Percentiles rank a stretch among this genome's conserved stretches.
Conservation (phyloP, 1,284 basidiomycete genomes). For the Ceratobasidium sp. region DNA sequence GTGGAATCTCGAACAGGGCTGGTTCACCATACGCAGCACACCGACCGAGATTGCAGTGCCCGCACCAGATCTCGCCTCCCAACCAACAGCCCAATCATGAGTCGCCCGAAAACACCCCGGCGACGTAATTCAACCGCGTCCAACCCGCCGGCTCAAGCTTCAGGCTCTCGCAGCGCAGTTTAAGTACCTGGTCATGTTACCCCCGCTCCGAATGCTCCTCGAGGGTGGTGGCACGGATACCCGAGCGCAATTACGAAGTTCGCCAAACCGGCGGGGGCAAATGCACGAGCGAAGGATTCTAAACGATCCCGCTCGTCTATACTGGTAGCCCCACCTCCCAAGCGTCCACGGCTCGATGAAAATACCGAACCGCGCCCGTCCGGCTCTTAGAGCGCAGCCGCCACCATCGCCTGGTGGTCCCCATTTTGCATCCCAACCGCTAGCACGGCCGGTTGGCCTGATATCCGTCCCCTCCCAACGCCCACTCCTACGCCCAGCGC, state of each 20-base stretch:
- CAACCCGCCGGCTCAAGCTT: background rate
- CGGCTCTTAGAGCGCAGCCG: background rate
- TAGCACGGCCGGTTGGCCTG: background rate
- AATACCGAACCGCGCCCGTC: background rate
- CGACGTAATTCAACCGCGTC: background rate
- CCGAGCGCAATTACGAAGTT: slow-evolving; percentile 4
- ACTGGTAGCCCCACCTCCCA: background rate
- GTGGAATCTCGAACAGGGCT: background rate
- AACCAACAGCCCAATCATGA: background rate
- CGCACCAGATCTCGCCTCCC: background rate
- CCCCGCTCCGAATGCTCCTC: background rate
- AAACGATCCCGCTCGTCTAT: background rate
- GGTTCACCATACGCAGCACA: background rate
- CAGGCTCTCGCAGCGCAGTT: background rate
- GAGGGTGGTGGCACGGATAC: background rate
- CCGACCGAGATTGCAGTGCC: background rate
- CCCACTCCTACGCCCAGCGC: too few species aligned
- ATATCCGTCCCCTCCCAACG: background rate
- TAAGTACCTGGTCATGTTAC: background rate
- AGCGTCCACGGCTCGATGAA: background rate
- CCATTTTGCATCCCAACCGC: background rate
- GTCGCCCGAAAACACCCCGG: background rate
- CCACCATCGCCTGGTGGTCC: background rate
- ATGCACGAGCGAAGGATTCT: background rate
- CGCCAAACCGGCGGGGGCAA: background rate